phyloP scores from a whole-genome alignment of 108 stramenopile genomes.

The Pseudonitzschia multistriata region DNA sequence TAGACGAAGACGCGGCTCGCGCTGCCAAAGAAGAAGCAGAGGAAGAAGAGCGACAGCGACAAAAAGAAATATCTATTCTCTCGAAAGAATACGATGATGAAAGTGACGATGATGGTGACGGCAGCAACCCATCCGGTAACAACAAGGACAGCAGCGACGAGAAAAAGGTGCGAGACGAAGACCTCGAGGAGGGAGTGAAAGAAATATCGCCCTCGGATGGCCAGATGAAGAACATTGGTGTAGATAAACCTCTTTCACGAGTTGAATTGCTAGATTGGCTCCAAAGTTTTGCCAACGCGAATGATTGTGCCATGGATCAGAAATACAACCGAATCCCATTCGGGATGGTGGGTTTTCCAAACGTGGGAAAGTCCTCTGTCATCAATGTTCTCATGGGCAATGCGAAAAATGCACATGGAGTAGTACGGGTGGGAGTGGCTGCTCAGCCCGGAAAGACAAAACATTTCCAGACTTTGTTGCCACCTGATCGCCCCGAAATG shows the following conservation, averaged over 20 bases:
- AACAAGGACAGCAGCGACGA: slow-evolving; percentile 33
- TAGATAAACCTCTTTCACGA: slow-evolving; percentile 63
- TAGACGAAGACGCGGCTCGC: slow-evolving; percentile 54
- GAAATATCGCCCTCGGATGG: neutral
- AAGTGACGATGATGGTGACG: slow-evolving; percentile 33
- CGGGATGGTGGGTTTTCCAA: slow-evolving; percentile 96
- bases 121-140: slow-evolving; percentile 31
- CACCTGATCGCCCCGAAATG: slow-evolving; percentile 81
- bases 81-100: slow-evolving; percentile 13
- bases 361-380: slow-evolving; percentile 96
- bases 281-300: slow-evolving; percentile 59
- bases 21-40: slow-evolving; percentile 28
- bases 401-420: slow-evolving; percentile 84
- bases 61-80: slow-evolving; percentile 1
- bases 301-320: slow-evolving; percentile 53
- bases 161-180: slow-evolving; percentile 12
- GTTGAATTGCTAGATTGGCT: slow-evolving; percentile 67
- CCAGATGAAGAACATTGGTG: slow-evolving; percentile 29
- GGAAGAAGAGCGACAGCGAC: slow-evolving; percentile 23
- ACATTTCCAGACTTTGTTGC: slow-evolving; percentile 97
- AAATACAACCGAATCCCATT: slow-evolving; percentile 77
- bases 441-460: slow-evolving; percentile 99
- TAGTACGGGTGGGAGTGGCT: slow-evolving; percentile 93
- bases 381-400: slow-evolving; percentile 96
- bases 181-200: neutral